phyloP scores from a whole-genome alignment of 2,329 filamentous ascomycete genomes.

The Parastagonospora nodorum region DNA sequence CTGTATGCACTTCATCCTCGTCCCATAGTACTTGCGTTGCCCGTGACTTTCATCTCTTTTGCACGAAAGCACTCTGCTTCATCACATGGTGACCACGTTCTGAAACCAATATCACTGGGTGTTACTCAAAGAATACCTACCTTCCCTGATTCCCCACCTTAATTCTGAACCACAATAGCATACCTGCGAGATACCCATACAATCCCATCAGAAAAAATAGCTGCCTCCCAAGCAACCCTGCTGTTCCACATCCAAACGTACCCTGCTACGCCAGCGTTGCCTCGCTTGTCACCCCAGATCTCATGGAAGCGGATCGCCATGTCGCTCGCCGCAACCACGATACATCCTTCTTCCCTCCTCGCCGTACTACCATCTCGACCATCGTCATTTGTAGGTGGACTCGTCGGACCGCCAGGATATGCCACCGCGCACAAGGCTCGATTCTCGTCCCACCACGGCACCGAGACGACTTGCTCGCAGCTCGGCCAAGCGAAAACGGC shows the following conservation, averaged over 20 bases:
- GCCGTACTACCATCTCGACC: conserved; percentile 21
- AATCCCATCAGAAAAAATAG: conserved; percentile 81
- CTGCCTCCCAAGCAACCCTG: conserved; percentile 75
- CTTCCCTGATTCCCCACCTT: conserved; percentile 27
- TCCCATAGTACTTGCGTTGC: conserved; percentile 58
- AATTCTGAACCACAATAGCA: conserved; percentile 52
- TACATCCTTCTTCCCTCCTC: conserved; percentile 71
- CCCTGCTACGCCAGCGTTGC: conserved; percentile 54
- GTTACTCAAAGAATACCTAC: conserved; percentile 50
- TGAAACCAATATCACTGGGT: not conserved
- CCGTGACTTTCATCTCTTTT: not conserved
- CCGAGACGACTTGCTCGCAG: conserved; percentile 81
- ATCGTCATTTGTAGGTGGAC: conserved; percentile 6
- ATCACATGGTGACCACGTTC: not conserved
- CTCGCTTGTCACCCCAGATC: conserved; percentile 72
- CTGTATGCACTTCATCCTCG: not conserved
- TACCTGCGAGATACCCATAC: conserved; percentile 81
- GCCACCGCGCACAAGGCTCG: conserved; percentile 86
- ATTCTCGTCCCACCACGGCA: conserved; percentile 81
- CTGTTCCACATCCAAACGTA: conserved; percentile 48
- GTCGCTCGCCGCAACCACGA: conserved; percentile 91
- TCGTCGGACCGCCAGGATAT: conserved; percentile 70
- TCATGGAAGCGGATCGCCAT: conserved; percentile 95
- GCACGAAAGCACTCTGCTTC: not conserved
- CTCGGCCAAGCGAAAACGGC: conserved; percentile 95